These are phyloP conservation scores for Hysterangium stoloniferum DNA, from an alignment of 768 basidiomycete species.

Conservation along the genomic window DNA sequence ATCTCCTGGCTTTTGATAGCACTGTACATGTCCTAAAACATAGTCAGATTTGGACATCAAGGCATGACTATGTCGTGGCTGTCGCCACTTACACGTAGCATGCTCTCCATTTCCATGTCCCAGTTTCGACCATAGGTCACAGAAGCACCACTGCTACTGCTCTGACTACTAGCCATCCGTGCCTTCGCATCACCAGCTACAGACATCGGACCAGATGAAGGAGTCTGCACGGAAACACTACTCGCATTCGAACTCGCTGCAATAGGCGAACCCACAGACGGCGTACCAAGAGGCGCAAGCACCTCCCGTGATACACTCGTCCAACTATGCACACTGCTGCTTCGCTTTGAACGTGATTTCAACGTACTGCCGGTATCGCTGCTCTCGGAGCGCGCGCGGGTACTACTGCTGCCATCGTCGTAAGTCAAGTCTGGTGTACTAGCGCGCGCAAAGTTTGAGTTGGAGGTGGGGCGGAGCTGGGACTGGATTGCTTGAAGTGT, in stretches of 20 bases:
- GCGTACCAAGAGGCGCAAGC: constrained; percentile 28
- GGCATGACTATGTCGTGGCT: neutral
- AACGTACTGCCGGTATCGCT: constrained; percentile 36
- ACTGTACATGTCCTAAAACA: constrained; percentile 80
- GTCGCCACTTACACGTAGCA: constrained; percentile 62
- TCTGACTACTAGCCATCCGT: constrained; percentile 13
- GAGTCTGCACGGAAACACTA: constrained; percentile 54
- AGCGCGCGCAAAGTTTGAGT: constrained; percentile 36
- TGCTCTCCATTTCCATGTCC: constrained; percentile 79
- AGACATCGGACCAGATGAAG: constrained; percentile 26
- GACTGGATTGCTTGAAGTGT: constrained; percentile 81
- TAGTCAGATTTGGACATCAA: constrained; percentile 7
- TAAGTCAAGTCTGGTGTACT: constrained; percentile 57
- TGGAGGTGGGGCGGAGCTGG: constrained; percentile 40
- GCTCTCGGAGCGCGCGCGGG: constrained; percentile 50
- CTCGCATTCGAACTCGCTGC: constrained; percentile 46
- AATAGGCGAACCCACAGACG: constrained; percentile 16
- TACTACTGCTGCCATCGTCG: constrained; percentile 60
- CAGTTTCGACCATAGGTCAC: constrained; percentile 57
- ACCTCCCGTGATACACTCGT: constrained; percentile 66
- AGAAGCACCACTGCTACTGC: constrained; percentile 25
- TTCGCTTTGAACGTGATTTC: constrained; percentile 55
- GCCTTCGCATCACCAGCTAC: constrained; percentile 25
- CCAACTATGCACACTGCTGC: constrained; percentile 81
- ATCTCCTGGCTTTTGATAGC: constrained; percentile 90